phyloP scores from a whole-genome alignment of 768 basidiomycete genomes.

The Fistulinella prunicolor region DNA sequence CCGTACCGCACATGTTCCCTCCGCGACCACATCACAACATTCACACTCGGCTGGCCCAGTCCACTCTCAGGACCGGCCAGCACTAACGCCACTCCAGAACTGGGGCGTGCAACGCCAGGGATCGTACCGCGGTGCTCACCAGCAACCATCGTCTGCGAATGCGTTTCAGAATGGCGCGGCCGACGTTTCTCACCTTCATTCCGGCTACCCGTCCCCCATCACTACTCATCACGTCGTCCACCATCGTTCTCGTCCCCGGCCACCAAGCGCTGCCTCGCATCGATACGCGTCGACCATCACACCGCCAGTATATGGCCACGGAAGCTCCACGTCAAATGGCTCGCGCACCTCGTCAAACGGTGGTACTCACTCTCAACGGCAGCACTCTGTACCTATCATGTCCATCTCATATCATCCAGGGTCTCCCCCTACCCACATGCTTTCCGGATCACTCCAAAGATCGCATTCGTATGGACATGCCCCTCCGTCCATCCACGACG shows the following conservation, averaged over 20 bases:
- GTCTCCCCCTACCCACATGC: not conserved
- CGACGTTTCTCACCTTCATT: conserved; percentile 12
- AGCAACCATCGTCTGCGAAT: conserved; percentile 5
- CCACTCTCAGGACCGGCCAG: conserved; percentile 2
- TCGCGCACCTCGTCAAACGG: conserved; percentile 24
- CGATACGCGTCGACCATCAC: conserved; percentile 28
- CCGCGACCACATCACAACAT: conserved; percentile 15
- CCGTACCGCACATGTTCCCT: conserved; percentile 12
- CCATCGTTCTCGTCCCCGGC: conserved; percentile 26
- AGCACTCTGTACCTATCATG: conserved; percentile 9
- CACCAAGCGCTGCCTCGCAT: conserved; percentile 32
- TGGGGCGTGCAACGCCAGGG: conserved; percentile 18
- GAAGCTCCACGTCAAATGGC: conserved; percentile 17
- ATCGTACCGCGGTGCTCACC: conserved; percentile 14
- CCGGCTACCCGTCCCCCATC: conserved; percentile 10
- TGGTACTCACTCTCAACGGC: conserved; percentile 9
- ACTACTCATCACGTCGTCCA: conserved; percentile 18
- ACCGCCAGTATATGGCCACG: conserved; percentile 24
- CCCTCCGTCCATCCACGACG: conserved; percentile 1
- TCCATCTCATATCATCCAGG: conserved; percentile 7
- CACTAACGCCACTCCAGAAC: conserved; percentile 5
- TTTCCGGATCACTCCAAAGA: conserved; percentile 13
- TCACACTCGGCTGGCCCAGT: conserved; percentile 1
- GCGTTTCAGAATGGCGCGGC: conserved; percentile 8
- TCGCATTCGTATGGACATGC: conserved; percentile 19